A percentile compares a stretch with the other conserved stretches of the same genome.
These are phyloP conservation scores for Desmodesmus armatus DNA, from an alignment of 139 green algal species.

Conservation along the genomic window DNA sequence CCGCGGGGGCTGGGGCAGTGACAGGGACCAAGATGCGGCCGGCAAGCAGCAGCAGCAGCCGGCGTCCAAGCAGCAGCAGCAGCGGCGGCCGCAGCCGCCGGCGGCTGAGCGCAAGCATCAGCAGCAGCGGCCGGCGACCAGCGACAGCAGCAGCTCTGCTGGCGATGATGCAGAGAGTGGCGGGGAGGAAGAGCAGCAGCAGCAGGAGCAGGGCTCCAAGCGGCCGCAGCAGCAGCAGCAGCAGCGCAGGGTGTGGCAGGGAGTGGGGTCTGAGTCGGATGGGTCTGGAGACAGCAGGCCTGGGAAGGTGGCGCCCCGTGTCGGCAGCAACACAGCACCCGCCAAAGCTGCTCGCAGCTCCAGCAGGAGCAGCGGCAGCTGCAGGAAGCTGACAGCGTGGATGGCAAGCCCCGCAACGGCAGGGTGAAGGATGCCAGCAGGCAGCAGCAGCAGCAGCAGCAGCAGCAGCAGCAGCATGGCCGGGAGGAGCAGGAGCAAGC, in stretches of 20 bases:
- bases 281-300: constrained; percentile 4
- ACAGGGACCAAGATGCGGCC: constrained; percentile 4
- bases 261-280: constrained; percentile 12
- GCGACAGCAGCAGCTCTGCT: neutral
- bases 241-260: too few relatives aligned
- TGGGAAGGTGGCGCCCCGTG: too few relatives aligned
- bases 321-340: neutral
- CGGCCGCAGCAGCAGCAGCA: too few relatives aligned
- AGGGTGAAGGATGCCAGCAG: too few relatives aligned
- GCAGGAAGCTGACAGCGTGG: too few relatives aligned
- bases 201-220: too few relatives aligned
- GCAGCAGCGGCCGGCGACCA: neutral
- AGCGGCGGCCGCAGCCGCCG: neutral
- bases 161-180: neutral
- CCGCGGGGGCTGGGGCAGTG: constrained; percentile 1
- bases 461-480: neutral
- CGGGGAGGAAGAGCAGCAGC: neutral
- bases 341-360: neutral
- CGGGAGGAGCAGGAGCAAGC: neutral
- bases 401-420: too few relatives aligned
- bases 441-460: constrained; percentile 29
- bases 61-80: constrained; percentile 8
- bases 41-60: neutral
- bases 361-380: constrained; percentile 27
- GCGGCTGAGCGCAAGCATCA: constrained; percentile 4